Percentiles rank a stretch among this genome's conserved stretches.
Conservation (phyloP, 495 filamentous ascomycete species). For the Xylaria telfairii region DNA sequence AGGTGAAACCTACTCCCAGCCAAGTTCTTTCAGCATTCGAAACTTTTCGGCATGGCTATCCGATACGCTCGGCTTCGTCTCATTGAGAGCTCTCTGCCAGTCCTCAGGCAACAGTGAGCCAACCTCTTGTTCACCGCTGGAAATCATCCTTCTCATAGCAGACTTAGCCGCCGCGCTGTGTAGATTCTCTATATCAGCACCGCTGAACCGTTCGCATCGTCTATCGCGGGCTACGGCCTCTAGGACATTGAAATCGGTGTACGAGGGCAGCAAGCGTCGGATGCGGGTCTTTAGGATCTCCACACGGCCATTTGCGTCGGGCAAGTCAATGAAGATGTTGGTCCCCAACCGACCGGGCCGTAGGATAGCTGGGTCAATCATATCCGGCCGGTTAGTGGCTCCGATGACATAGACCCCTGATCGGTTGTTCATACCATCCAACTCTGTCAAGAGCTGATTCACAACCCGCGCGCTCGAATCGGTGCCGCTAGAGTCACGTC, state of each 20-base stretch:
- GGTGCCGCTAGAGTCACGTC: conserved; percentile 77
- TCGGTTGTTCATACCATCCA: conserved; percentile 84
- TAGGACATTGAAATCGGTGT: conserved; percentile 50
- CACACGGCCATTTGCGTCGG: conserved; percentile 76
- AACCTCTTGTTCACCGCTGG: conserved; percentile 50
- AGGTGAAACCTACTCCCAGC: conserved; percentile 31
- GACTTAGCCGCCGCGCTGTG: conserved; percentile 77
- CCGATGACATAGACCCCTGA: conserved; percentile 93
- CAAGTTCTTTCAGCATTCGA: conserved; percentile 58
- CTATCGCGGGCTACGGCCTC: conserved; percentile 66
- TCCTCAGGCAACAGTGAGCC: conserved; percentile 67
- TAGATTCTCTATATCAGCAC: conserved; percentile 84
- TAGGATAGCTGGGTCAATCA: conserved; percentile 95
- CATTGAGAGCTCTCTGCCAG: conserved; percentile 74
- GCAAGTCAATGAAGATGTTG: conserved; percentile 87
- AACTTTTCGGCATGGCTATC: conserved; percentile 68
- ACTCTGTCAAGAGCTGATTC: conserved; percentile 94
- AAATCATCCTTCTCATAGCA: conserved; percentile 57
- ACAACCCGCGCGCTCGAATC: conserved; percentile 89
- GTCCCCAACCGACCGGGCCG: conserved; percentile 90
- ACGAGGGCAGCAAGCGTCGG: conserved; percentile 49
- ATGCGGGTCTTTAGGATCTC: conserved; percentile 77
- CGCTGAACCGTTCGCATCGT: conserved; percentile 83
- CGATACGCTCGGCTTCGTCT: conserved; percentile 81
- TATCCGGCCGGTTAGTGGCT: conserved; percentile 93